A percentile compares a stretch with the other conserved stretches of the same genome.
These are phyloP conservation scores for Lentinula novae-zelandiae DNA, from an alignment of 1,284 basidiomycete species.

Conservation along the genomic window DNA sequence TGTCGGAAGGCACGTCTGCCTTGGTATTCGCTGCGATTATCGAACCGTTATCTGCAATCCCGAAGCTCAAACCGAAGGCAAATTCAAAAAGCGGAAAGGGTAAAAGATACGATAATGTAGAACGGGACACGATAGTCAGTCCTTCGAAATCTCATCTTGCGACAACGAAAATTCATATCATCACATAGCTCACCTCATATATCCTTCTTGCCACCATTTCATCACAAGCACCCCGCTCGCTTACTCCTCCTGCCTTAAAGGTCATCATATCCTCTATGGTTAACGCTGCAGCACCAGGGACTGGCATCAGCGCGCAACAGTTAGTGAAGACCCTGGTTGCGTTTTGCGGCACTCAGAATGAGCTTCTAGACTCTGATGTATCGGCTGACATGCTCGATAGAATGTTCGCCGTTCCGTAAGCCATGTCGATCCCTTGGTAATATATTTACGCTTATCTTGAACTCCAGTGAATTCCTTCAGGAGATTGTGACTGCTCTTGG, in stretches of 20 bases:
- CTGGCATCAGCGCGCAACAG: conserved; percentile 43
- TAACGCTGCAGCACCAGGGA: conserved; percentile 36
- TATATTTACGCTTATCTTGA: background rate
- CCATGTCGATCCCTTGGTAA: conserved; percentile 7
- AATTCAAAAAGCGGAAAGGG: background rate
- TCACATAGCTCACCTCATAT: conserved; percentile 63
- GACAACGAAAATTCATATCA: background rate
- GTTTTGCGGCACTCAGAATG: conserved; percentile 55
- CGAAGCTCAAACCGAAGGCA: background rate
- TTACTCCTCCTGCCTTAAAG: conserved; percentile 55
- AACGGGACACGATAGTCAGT: conserved; percentile 55
- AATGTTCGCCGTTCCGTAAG: conserved; percentile 45
- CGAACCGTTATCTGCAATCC: conserved; percentile 37
- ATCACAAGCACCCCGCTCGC: conserved; percentile 43
- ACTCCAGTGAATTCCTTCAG: conserved; percentile 42
- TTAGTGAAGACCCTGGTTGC: conserved; percentile 56
- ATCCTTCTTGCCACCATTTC: conserved; percentile 67
- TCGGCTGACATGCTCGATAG: conserved; percentile 30
- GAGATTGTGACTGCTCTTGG: conserved; percentile 38
- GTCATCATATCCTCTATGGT: conserved; percentile 55
- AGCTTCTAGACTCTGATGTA: conserved; percentile 34
- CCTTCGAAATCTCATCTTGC: background rate
- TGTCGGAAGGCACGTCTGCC: conserved; percentile 64
- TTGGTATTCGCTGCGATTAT: conserved; percentile 60
- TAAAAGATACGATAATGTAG: conserved; percentile 8